A percentile compares a stretch with the other conserved stretches of the same genome.
phyloP scores from a whole-genome alignment of 495 filamentous ascomycete genomes.

The Chaetomidium leptoderma region DNA sequence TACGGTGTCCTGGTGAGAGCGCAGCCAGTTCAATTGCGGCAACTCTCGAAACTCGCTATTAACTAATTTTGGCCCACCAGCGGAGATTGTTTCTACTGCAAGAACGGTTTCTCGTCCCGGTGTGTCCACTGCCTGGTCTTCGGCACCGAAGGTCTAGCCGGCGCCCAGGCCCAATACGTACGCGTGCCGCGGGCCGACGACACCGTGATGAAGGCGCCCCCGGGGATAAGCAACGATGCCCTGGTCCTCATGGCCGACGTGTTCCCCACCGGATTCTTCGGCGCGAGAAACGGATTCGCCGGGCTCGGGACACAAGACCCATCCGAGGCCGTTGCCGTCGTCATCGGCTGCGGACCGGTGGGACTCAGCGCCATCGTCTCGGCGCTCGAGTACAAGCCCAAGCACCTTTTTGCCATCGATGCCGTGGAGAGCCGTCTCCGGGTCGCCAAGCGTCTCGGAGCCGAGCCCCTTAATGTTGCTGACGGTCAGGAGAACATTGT shows the following conservation, averaged over 20 bases:
- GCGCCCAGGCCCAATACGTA: constrained; percentile 86
- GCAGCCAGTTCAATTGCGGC: too few relatives aligned
- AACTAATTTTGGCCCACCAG: constrained; percentile 45
- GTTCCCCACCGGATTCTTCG: constrained; percentile 83
- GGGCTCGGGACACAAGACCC: constrained; percentile 51
- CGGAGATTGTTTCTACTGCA: constrained; percentile 87
- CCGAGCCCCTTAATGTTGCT: constrained; percentile 79
- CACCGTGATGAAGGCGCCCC: constrained; percentile 71
- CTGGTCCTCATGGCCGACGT: constrained; percentile 90
- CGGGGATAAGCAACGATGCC: constrained; percentile 68
- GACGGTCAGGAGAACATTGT: constrained; percentile 62
- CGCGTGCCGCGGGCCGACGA: constrained; percentile 83
- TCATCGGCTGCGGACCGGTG: constrained; percentile 86
- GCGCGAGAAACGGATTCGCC: constrained; percentile 75
- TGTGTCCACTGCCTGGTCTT: constrained; percentile 71
- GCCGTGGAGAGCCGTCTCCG: constrained; percentile 62
- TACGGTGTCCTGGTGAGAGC: constrained; percentile 84
- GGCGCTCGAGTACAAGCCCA: constrained; percentile 73
- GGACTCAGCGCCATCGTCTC: constrained; percentile 84
- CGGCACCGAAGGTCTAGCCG: constrained; percentile 68
- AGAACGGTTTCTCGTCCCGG: constrained; percentile 72
- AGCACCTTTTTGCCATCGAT: constrained; percentile 81
- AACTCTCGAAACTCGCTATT: too few relatives aligned
- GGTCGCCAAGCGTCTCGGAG: constrained; percentile 70
- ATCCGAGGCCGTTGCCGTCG: constrained; percentile 66